These are phyloP conservation scores for Oryza rufipogon DNA, from an alignment of 176 grass and related monocot species.

Conservation along the genomic window DNA sequence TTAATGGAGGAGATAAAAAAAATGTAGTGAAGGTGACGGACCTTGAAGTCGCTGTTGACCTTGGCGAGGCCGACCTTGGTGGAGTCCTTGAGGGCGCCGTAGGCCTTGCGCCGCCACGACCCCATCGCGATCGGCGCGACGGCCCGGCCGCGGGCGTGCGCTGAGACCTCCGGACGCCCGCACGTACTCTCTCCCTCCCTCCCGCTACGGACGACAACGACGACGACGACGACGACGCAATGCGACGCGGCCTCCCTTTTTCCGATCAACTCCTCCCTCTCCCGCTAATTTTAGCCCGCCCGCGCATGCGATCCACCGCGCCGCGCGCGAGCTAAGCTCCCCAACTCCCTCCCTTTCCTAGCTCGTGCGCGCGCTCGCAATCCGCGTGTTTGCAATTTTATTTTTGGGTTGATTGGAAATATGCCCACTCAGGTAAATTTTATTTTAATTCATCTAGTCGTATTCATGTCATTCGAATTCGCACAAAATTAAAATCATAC, in stretches of 20 bases:
- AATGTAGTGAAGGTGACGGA: background rate
- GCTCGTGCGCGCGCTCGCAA: too few relatives aligned
- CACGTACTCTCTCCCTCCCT: too few relatives aligned
- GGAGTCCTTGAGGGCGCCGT: slow-evolving; percentile 96
- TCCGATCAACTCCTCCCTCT: background rate
- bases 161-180: background rate
- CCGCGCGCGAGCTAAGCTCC: background rate
- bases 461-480: too few relatives aligned
- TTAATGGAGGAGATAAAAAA: background rate
- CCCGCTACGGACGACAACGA: background rate
- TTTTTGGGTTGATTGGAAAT: too few relatives aligned
- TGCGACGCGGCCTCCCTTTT: background rate
- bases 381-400: background rate
- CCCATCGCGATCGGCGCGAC: slow-evolving; percentile 27
- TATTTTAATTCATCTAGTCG: too few relatives aligned
- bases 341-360: too few relatives aligned
- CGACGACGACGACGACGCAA: background rate
- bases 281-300: background rate
- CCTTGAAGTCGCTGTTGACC: slow-evolving; percentile 97
- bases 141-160: too few relatives aligned
- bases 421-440: too few relatives aligned
- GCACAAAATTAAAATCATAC: too few relatives aligned
- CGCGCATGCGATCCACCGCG: background rate
- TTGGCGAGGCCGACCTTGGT: slow-evolving; percentile 98
- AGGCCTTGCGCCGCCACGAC: slow-evolving; percentile 93